Evolutionary conservation across 2,329 filamentous ascomycete species (phyloP).

Genomic region (Huntiella bhutanensis): DNA sequence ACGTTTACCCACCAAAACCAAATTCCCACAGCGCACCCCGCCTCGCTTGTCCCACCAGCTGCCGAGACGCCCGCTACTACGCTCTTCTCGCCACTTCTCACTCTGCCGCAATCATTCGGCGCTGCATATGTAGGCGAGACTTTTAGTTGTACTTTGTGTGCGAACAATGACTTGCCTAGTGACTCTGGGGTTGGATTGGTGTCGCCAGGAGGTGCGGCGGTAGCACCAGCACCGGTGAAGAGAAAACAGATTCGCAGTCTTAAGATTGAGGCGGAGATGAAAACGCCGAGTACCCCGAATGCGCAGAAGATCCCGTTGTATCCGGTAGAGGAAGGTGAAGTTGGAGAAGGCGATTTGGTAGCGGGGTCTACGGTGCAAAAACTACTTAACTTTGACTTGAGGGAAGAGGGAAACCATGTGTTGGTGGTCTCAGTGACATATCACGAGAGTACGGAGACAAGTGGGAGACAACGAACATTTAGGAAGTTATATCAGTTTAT

Average conservation of each 20-base stretch:
- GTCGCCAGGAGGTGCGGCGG: slow-evolving; percentile 1
- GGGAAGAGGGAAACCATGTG: slow-evolving; percentile 86
- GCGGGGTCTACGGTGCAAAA: slow-evolving; percentile 56
- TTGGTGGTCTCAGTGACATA: slow-evolving; percentile 87
- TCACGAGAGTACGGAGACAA: slow-evolving; percentile 61
- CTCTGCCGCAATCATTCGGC: slow-evolving; percentile 44
- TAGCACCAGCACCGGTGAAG: slow-evolving; percentile 12
- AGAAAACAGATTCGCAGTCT: slow-evolving; percentile 49
- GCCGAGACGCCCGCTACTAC: neutral
- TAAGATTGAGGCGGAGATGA: slow-evolving; percentile 80
- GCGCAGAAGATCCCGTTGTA: slow-evolving; percentile 46
- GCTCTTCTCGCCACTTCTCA: slow-evolving; percentile 9
- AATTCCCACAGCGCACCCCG: slow-evolving; percentile 1
- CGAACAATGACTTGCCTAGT: slow-evolving; percentile 56
- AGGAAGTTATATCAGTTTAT: slow-evolving; percentile 94
- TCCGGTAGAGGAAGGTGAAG: slow-evolving; percentile 14
- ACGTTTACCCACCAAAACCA: slow-evolving; percentile 19
- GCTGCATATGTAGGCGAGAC: slow-evolving; percentile 91
- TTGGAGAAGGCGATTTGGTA: slow-evolving; percentile 27
- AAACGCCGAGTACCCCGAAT: slow-evolving; percentile 48
- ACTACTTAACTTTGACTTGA: slow-evolving; percentile 70
- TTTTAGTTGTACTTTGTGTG: slow-evolving; percentile 85
- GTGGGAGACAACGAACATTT: slow-evolving; percentile 62
- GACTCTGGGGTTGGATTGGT: slow-evolving; percentile 14
- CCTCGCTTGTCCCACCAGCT: slow-evolving; percentile 6